These are phyloP conservation scores for Russula ochroleuca DNA, from an alignment of 768 basidiomycete species.

Conservation along the genomic window DNA sequence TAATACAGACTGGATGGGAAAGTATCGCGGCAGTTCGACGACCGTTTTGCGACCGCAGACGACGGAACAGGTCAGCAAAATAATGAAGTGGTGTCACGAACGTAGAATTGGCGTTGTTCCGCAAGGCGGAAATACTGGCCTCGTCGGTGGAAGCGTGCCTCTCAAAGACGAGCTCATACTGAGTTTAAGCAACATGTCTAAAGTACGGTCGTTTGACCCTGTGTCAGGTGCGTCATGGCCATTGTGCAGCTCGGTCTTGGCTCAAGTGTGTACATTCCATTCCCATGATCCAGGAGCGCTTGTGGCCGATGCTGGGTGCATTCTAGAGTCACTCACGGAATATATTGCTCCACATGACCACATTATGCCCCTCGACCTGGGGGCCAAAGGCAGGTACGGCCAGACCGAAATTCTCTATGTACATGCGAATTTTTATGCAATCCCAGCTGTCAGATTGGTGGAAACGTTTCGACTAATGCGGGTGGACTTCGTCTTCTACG, in stretches of 20 bases:
- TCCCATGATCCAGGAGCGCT: slow-evolving; percentile 58
- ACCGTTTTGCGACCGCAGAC: slow-evolving; percentile 88
- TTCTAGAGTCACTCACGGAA: slow-evolving; percentile 84
- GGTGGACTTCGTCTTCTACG: slow-evolving; percentile 92
- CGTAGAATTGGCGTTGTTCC: slow-evolving; percentile 87
- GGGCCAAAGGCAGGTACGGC: slow-evolving; percentile 86
- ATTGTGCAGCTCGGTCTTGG: slow-evolving; percentile 16
- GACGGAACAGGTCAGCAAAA: slow-evolving; percentile 80
- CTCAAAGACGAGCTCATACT: slow-evolving; percentile 83
- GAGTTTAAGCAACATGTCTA: slow-evolving; percentile 76
- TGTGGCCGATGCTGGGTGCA: slow-evolving; percentile 91
- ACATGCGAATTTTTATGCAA: neutral
- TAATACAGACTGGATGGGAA: slow-evolving; percentile 96
- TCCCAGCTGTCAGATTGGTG: slow-evolving; percentile 90
- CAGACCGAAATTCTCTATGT: neutral
- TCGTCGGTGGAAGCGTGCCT: slow-evolving; percentile 94
- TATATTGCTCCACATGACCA: slow-evolving; percentile 83
- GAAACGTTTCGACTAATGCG: slow-evolving; percentile 95
- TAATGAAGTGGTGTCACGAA: slow-evolving; percentile 82
- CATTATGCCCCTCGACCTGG: slow-evolving; percentile 95
- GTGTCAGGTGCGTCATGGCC: slow-evolving; percentile 56
- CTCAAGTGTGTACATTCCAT: neutral
- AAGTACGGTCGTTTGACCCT: slow-evolving; percentile 77
- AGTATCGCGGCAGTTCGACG: slow-evolving; percentile 79
- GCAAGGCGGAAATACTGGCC: slow-evolving; percentile 97